Conservation (phyloP, 1,284 basidiomycete genomes). For the Malassezia slooffiae region DNA sequence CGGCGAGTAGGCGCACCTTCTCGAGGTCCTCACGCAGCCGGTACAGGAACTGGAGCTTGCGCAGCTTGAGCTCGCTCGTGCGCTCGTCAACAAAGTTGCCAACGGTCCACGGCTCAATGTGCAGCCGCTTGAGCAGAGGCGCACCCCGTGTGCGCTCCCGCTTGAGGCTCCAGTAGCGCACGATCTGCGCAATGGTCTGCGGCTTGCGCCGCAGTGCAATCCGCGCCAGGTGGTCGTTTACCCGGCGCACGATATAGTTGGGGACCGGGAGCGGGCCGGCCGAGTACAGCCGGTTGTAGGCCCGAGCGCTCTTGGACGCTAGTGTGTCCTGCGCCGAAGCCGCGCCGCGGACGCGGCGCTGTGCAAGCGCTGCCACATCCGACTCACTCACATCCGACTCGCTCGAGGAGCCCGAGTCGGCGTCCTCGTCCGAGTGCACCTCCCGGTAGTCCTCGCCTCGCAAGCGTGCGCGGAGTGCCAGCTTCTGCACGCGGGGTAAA, state of each 20-base stretch:
- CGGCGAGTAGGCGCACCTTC: slow-evolving; percentile 60
- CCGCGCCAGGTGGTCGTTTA: slow-evolving; percentile 65
- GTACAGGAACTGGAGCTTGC: slow-evolving; percentile 59
- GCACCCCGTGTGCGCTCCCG: slow-evolving; percentile 84
- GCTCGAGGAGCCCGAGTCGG: slow-evolving; percentile 21
- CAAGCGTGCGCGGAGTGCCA: slow-evolving; percentile 19
- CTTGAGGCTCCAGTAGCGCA: slow-evolving; percentile 93
- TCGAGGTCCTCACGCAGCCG: slow-evolving; percentile 68
- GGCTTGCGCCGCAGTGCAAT: slow-evolving; percentile 64
- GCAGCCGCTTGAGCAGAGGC: slow-evolving; percentile 79
- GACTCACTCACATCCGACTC: slow-evolving; percentile 22
- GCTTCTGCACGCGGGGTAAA: slow-evolving; percentile 22
- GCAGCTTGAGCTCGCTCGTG: slow-evolving; percentile 54
- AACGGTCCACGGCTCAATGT: slow-evolving; percentile 95
- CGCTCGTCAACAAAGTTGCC: slow-evolving; percentile 59
- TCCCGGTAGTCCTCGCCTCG: slow-evolving; percentile 4
- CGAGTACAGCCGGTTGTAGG: slow-evolving; percentile 52
- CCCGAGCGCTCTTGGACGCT: slow-evolving; percentile 50
- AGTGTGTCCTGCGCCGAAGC: slow-evolving; percentile 12
- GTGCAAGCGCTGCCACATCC: slow-evolving; percentile 14
- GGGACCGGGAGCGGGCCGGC: slow-evolving; percentile 53
- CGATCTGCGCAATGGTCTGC: slow-evolving; percentile 67
- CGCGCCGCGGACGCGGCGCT: not conserved
- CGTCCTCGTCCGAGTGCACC: not conserved
- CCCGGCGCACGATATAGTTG: slow-evolving; percentile 54